Evolutionary conservation across 345 rosid species (phyloP).

Genomic region (Eucalyptus virginea): DNA sequence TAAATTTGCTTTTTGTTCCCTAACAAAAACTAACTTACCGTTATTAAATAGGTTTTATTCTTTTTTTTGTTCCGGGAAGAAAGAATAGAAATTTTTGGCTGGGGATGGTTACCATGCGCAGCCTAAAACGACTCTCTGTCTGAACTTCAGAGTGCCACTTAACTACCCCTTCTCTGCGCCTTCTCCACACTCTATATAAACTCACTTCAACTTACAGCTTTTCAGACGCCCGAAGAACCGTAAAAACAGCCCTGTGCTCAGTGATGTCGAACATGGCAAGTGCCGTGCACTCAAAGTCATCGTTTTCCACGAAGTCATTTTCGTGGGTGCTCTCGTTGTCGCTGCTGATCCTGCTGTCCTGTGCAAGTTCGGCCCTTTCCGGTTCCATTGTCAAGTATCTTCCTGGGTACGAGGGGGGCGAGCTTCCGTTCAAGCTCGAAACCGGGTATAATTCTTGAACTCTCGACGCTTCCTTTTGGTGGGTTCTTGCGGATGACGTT

Average conservation of each 20-base stretch:
- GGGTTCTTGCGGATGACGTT: background rate
- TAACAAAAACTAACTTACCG: no score
- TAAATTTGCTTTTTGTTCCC: no score
- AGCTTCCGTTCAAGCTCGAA: slow-evolving; percentile 22
- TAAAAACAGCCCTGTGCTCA: background rate
- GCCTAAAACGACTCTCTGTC: background rate
- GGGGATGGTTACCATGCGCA: no score
- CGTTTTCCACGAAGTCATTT: background rate
- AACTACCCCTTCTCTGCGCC: background rate
- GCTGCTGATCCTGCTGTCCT: background rate
- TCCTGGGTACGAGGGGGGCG: slow-evolving; percentile 18
- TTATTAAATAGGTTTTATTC: no score
- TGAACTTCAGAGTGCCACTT: background rate
- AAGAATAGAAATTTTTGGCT: no score
- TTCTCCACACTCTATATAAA: background rate
- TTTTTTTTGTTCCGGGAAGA: no score
- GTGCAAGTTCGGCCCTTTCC: background rate
- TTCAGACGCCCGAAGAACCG: background rate
- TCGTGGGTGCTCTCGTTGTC: background rate
- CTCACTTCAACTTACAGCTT: background rate
- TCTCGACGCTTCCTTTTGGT: background rate
- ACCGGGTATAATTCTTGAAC: slow-evolving; percentile 9
- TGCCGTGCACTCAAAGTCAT: background rate
- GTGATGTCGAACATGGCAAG: background rate
- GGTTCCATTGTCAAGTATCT: slow-evolving; percentile 1